phyloP scores from a whole-genome alignment of 1,284 basidiomycete genomes.

The Cystobasidium pallidum region DNA sequence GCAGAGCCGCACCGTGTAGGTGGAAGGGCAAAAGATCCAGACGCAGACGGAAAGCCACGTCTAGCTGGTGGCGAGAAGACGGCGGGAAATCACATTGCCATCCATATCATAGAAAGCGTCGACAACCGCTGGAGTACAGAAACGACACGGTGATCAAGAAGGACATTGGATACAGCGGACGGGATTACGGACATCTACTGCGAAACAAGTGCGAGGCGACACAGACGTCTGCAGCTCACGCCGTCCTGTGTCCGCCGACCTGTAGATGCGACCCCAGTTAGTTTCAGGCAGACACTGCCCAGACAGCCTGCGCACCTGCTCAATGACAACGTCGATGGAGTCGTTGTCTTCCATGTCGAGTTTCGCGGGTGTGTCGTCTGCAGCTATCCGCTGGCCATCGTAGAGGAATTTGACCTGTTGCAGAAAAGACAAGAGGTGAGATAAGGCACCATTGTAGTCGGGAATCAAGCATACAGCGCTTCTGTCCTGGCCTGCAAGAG shows the following conservation, averaged over 20 bases:
- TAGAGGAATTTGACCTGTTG: constrained; percentile 45
- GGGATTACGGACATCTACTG: constrained; percentile 6
- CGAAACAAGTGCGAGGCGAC: background rate
- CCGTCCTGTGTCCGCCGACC: constrained; percentile 14
- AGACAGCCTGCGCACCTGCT: constrained; percentile 40
- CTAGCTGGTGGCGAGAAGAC: too few relatives aligned
- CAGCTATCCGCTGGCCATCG: constrained; percentile 40
- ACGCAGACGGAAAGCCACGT: too few relatives aligned
- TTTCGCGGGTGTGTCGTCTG: constrained; percentile 44
- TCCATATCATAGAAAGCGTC: too few relatives aligned
- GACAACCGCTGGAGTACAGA: constrained; percentile 2
- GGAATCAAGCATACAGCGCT: constrained; percentile 10
- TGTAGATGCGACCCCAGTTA: background rate
- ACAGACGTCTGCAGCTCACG: background rate
- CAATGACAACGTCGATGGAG: constrained; percentile 46
- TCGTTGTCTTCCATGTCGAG: constrained; percentile 48
- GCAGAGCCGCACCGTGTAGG: too few relatives aligned
- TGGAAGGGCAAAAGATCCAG: too few relatives aligned
- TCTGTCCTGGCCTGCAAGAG: constrained; percentile 42
- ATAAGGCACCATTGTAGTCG: too few relatives aligned
- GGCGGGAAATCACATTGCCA: too few relatives aligned
- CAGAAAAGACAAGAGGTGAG: background rate
- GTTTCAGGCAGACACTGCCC: too few relatives aligned
- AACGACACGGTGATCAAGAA: background rate
- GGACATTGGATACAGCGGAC: background rate